These are phyloP conservation scores for Daedaleopsis sinensis DNA, from an alignment of 768 basidiomycete genomes.

Conservation along the genomic window DNA sequence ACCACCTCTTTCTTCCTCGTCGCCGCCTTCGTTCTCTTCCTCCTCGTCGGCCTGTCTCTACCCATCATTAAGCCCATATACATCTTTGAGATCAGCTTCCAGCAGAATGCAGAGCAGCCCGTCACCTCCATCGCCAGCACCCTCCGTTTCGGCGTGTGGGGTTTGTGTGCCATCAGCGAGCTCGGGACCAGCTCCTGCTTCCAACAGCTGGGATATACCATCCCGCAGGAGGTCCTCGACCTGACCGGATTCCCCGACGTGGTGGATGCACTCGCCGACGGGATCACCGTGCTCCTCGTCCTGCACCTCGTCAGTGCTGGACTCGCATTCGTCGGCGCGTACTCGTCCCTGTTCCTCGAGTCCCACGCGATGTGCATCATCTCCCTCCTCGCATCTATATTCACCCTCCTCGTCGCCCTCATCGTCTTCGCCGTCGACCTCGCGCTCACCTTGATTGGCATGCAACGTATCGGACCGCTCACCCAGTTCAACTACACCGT, in stretches of 20 bases:
- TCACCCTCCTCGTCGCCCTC: slow-evolving; percentile 56
- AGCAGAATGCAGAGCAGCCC: slow-evolving; percentile 37
- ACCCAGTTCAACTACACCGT: slow-evolving; percentile 47
- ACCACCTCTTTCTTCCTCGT: slow-evolving; percentile 54
- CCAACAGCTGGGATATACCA: slow-evolving; percentile 69
- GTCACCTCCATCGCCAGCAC: slow-evolving; percentile 57
- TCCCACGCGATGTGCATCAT: slow-evolving; percentile 58
- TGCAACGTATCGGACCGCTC: slow-evolving; percentile 43
- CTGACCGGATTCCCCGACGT: slow-evolving; percentile 49
- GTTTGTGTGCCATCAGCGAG: slow-evolving; percentile 62
- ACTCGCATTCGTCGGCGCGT: slow-evolving; percentile 54
- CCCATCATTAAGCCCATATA: slow-evolving; percentile 75
- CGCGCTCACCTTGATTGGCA: slow-evolving; percentile 58
- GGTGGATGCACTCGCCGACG: slow-evolving; percentile 50
- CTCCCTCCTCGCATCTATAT: slow-evolving; percentile 58
- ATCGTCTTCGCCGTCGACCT: slow-evolving; percentile 65
- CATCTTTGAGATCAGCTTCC: slow-evolving; percentile 51
- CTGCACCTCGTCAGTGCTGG: slow-evolving; percentile 71
- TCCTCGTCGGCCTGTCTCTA: slow-evolving; percentile 75
- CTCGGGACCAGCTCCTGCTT: slow-evolving; percentile 52
- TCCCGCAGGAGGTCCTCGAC: slow-evolving; percentile 44
- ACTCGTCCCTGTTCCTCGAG: slow-evolving; percentile 60
- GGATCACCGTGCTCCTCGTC: slow-evolving; percentile 52
- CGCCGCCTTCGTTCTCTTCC: slow-evolving; percentile 67
- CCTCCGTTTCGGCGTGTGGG: slow-evolving; percentile 82